Evolutionary conservation across 2,329 filamentous ascomycete species (phyloP).

Genomic region (Calycina herbarum): DNA sequence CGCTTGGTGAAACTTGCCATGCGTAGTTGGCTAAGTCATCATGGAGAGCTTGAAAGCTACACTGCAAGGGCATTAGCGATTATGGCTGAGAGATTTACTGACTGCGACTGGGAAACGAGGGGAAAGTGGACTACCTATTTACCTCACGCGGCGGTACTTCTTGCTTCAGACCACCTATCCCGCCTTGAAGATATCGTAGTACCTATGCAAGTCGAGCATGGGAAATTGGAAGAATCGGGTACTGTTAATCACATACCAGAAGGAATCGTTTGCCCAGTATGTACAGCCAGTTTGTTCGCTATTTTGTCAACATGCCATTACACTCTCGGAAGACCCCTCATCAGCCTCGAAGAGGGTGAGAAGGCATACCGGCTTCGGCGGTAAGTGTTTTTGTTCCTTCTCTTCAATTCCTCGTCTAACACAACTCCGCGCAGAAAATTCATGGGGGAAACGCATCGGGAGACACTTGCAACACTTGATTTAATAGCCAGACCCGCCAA

Average conservation of each 20-base stretch:
- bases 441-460: conserved; percentile 5
- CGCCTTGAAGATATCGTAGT: not conserved
- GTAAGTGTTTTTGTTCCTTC: not conserved
- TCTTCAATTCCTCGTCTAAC: not conserved
- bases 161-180: conserved; percentile 3
- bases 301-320: conserved; percentile 3
- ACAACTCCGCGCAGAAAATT: not conserved
- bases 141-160: conserved; percentile 8
- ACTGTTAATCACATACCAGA: conserved; percentile 1
- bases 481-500: conserved; percentile 10
- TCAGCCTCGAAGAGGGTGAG: conserved; percentile 1
- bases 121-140: conserved; percentile 11
- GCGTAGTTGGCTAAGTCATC: conserved; percentile 24
- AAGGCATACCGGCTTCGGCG: not conserved
- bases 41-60: conserved; percentile 12
- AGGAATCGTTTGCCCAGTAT: not conserved
- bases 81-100: conserved; percentile 6
- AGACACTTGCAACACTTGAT: conserved; percentile 8
- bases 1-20: conserved; percentile 26
- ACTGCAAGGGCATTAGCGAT: conserved; percentile 3
- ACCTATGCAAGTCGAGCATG: not conserved
- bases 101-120: conserved; percentile 9
- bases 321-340: not conserved
- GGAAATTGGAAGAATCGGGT: not conserved
- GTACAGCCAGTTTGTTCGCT: not conserved